A percentile compares a stretch with the other conserved stretches of the same genome.
phyloP scores from a whole-genome alignment of 345 rosid genomes.

The Raphanus raphanistrum region DNA sequence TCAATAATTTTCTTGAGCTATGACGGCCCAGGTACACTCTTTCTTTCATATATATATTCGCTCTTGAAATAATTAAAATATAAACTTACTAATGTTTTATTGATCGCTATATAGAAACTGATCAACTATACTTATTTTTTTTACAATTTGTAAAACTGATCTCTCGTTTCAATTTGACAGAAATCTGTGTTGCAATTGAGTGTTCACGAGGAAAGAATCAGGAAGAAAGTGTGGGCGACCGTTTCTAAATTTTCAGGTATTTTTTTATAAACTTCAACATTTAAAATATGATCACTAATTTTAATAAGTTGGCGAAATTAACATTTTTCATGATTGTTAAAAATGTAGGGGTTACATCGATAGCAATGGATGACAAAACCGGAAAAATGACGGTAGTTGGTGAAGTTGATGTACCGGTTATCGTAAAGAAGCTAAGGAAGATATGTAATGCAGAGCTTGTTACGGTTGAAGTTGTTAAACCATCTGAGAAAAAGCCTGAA shows the following conservation, averaged over 20 bases:
- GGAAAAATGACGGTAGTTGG: slow-evolving; percentile 60
- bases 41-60: background rate
- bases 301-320: background rate
- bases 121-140: background rate
- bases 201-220: too few species aligned
- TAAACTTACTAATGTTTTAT: background rate
- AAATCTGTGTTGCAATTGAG: slow-evolving; percentile 33
- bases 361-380: slow-evolving; percentile 57
- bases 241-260: slow-evolving; percentile 46
- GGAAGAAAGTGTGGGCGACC: too few species aligned
- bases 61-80: background rate
- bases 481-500: background rate
- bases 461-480: slow-evolving; percentile 47
- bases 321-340: background rate
- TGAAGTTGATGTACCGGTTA: slow-evolving; percentile 44
- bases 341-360: slow-evolving; percentile 46
- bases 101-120: background rate
- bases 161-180: slow-evolving; percentile 37
- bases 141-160: background rate
- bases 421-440: slow-evolving; percentile 57
- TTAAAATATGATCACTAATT: background rate
- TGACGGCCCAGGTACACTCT: slow-evolving; percentile 20
- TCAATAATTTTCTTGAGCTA: slow-evolving; percentile 15
- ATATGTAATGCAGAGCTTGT: slow-evolving; percentile 47
- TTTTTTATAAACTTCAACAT: background rate